phyloP scores from a whole-genome alignment of 345 rosid species.

The Lumnitzera littorea region DNA sequence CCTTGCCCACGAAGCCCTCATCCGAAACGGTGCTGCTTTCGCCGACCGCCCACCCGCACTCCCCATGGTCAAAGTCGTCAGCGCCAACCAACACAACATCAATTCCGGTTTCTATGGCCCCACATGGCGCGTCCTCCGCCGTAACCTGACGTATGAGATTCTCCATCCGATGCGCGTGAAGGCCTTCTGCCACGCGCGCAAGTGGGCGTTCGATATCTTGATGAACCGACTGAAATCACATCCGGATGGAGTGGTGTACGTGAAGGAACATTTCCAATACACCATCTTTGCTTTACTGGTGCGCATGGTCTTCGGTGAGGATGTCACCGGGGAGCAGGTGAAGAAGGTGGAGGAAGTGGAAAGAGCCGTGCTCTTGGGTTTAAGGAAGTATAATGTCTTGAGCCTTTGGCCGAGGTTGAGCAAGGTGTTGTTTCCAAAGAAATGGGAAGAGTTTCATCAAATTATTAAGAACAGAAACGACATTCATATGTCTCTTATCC shows the following conservation, averaged over 20 bases:
- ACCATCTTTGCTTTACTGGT: slow-evolving; percentile 5
- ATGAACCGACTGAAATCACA: not conserved
- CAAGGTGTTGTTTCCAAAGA: slow-evolving; percentile 1
- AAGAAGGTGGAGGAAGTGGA: slow-evolving; percentile 3
- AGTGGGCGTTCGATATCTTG: not conserved
- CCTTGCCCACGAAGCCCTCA: slow-evolving; percentile 5
- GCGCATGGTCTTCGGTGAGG: slow-evolving; percentile 6
- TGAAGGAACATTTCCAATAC: slow-evolving; percentile 4
- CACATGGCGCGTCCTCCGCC: slow-evolving; percentile 10
- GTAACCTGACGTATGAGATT: slow-evolving; percentile 6
- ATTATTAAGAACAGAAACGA: not conserved
- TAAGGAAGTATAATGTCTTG: not conserved
- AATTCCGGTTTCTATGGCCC: slow-evolving; percentile 5
- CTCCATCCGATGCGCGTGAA: slow-evolving; percentile 4
- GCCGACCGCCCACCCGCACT: slow-evolving; percentile 6
- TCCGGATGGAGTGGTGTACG: not conserved
- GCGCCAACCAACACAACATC: slow-evolving; percentile 1
- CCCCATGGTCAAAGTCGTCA: not conserved
- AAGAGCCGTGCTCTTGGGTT: not conserved
- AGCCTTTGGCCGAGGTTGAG: slow-evolving; percentile 9
- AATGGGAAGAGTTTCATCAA: slow-evolving; percentile 2
- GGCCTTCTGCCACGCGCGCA: not conserved
- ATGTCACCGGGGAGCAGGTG: not conserved
- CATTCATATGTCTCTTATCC: slow-evolving; percentile 1
- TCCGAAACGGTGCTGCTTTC: slow-evolving; percentile 1